These are phyloP conservation scores for Bryoglossum gracile DNA, from an alignment of 495 filamentous ascomycete species.

Conservation along the genomic window DNA sequence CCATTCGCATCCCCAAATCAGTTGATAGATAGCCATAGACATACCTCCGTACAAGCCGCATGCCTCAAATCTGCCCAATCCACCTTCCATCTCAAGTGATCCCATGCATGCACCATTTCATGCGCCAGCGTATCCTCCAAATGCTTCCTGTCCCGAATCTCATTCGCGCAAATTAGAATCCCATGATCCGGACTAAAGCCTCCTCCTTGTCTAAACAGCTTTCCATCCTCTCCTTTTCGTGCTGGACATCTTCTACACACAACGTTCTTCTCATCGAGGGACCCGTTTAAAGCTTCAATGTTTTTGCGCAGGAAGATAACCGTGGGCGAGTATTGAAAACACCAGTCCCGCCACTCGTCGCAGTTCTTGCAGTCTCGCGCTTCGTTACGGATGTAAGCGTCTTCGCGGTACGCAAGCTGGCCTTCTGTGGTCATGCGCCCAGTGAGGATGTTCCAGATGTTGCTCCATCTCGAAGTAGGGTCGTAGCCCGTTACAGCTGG, in stretches of 20 bases:
- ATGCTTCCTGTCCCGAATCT: slow-evolving; percentile 63
- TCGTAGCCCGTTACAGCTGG: slow-evolving; percentile 54
- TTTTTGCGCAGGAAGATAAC: slow-evolving; percentile 79
- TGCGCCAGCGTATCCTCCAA: slow-evolving; percentile 92
- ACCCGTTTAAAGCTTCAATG: slow-evolving; percentile 66
- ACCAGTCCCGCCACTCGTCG: slow-evolving; percentile 69
- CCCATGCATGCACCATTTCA: slow-evolving; percentile 97
- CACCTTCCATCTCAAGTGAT: slow-evolving; percentile 84
- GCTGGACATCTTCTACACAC: slow-evolving; percentile 68
- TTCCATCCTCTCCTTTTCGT: slow-evolving; percentile 29
- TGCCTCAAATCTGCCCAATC: slow-evolving; percentile 76
- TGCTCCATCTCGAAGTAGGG: slow-evolving; percentile 61
- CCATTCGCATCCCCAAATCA: neutral
- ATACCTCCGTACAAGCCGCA: slow-evolving; percentile 90
- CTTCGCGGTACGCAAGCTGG: slow-evolving; percentile 60
- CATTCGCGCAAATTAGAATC: slow-evolving; percentile 85
- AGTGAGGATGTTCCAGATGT: slow-evolving; percentile 69
- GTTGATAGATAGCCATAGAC: too few relatives aligned
- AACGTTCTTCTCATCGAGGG: slow-evolving; percentile 66
- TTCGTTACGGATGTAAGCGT: slow-evolving; percentile 59
- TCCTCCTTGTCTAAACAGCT: slow-evolving; percentile 50
- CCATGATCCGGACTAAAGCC: slow-evolving; percentile 81
- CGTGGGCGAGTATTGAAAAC: slow-evolving; percentile 73
- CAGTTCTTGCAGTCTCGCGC: slow-evolving; percentile 66
- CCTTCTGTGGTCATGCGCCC: slow-evolving; percentile 63